These are phyloP conservation scores for Phoenix dactylifera DNA, from an alignment of 176 grass and related monocot genomes.

Conservation along the genomic window DNA sequence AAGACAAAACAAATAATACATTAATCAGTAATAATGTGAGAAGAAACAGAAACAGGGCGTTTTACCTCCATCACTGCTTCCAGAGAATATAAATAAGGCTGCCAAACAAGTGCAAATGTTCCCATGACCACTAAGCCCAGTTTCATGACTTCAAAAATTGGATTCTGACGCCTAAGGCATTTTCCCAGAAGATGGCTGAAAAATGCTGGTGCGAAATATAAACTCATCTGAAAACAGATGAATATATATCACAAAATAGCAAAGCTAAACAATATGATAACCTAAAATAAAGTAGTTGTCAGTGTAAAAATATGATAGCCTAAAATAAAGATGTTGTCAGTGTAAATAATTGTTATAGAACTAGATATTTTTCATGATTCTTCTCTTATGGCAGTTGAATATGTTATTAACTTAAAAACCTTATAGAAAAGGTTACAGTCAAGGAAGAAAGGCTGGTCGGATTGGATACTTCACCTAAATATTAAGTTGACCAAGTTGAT, in stretches of 20 bases:
- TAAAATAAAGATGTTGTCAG: no score
- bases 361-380: no score
- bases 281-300: neutral
- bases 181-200: constrained; percentile 84
- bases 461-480: no score
- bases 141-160: constrained; percentile 61
- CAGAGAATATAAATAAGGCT: constrained; percentile 78
- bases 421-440: no score
- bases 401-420: no score
- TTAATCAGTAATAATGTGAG: neutral
- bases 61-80: constrained; percentile 63
- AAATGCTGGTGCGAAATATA: constrained; percentile 94
- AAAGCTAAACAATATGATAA: neutral
- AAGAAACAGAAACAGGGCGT: neutral
- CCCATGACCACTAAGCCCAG: constrained; percentile 56
- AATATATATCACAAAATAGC: neutral
- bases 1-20: neutral
- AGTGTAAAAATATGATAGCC: no score
- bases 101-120: constrained; percentile 84
- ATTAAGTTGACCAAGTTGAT: no score
- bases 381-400: no score
- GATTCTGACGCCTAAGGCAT: constrained; percentile 56
- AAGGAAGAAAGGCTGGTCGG: no score
- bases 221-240: constrained; percentile 65
- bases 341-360: no score